Conservation (phyloP, 768 basidiomycete species). For the Glaciozyma martinii region DNA sequence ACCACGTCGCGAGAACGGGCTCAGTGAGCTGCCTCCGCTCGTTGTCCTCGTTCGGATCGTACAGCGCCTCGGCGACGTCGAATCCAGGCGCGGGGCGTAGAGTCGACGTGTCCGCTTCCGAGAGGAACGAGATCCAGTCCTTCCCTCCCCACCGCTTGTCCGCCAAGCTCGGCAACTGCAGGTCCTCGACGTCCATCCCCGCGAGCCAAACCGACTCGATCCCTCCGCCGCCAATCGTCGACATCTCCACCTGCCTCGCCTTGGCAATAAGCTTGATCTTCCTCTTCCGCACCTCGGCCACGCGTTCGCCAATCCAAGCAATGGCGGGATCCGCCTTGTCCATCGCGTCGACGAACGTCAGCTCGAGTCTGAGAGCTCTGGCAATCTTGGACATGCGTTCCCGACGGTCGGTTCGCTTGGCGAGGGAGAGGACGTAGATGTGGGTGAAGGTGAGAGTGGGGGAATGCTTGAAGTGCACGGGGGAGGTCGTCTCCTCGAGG, state of each 20-base stretch:
- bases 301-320: conserved; percentile 34
- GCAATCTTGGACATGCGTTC: conserved; percentile 33
- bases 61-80: conserved; percentile 12
- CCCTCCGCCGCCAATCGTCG: conserved; percentile 6
- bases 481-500: conserved; percentile 24
- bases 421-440: conserved; percentile 36
- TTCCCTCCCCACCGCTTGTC: neutral
- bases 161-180: neutral
- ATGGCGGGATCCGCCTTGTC: conserved; percentile 27
- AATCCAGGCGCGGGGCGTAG: neutral
- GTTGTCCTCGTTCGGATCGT: conserved; percentile 29
- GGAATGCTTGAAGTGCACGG: conserved; percentile 18
- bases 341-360: conserved; percentile 35
- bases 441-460: conserved; percentile 34
- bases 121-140: conserved; percentile 34
- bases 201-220: conserved; percentile 11
- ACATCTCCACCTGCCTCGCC: neutral
- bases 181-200: neutral
- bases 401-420: conserved; percentile 30
- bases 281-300: conserved; percentile 18
- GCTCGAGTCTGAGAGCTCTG: conserved; percentile 28
- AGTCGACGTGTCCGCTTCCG: neutral
- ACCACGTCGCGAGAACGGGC: conserved; percentile 31
- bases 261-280: conserved; percentile 6
- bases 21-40: conserved; percentile 27